Base-by-base conservation (phyloP, 345 rosid genomes). In the Schrenkiella parvula region DNA sequence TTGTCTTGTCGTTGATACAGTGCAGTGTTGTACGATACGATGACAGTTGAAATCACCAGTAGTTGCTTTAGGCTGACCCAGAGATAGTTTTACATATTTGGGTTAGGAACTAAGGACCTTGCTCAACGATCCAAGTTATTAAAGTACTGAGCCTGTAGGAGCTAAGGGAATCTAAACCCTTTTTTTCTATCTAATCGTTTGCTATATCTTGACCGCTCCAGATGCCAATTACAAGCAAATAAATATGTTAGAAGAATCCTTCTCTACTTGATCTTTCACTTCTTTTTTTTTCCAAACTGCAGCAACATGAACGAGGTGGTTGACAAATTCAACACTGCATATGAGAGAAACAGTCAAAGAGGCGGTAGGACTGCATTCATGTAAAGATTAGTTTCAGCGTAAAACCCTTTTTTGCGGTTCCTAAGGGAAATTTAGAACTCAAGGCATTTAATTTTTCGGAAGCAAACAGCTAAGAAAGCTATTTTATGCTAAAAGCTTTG, bases 291-390 rank as follows among this genome's bases (percentile, higher is more conserved):
- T 13, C 3, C 12, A 35, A 77, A 15, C 7, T 44, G 78, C 96
- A 93, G 97, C 82, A 86, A 90, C 65, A 88, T 91, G 98, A 93
- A 91, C 38, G 96, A 89, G 84, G 78, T 91, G 53, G 90, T 89
- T 6, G 97, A 93, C 80, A 93, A 93, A 80, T 93, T 91, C 88
- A 89, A 89, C 88, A 89, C 84, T 18, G 95, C 95, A 21, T 93
- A 86, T 25, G 96, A 93, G 47, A 87, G 86, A 87, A 85, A 84
- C 55, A 84, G 83, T 74, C 89, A 93, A 77, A 81, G 95, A 79
- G 93, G 97, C 50, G 95, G 97, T 26, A 86, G 96, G 78, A 80
- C 88, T 9, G 81, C 85, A 32, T 89, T 87, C 63, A 87, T 93
- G 71, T 87, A 77, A 88, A 60, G 66, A 56, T 64, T 64, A 55